phyloP scores from a whole-genome alignment of 768 basidiomycete species.

The Goffeauzyma gilvescens region DNA sequence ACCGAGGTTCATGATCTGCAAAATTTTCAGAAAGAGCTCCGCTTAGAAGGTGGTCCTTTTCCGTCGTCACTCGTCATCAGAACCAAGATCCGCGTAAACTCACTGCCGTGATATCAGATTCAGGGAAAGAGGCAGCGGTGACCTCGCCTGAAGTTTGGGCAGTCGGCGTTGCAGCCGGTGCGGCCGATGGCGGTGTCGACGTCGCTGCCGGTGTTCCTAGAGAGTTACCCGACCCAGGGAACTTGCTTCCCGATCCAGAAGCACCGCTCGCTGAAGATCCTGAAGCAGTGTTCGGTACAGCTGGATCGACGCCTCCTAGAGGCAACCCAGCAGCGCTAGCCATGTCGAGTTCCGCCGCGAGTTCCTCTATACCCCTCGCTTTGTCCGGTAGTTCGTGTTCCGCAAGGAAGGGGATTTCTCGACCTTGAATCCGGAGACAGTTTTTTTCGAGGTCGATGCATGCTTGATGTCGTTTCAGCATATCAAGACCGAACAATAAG shows the following conservation, averaged over 20 bases:
- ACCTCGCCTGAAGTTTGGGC: no score
- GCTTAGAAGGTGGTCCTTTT: background rate
- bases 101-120: conserved; percentile 41
- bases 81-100: no score
- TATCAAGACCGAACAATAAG: conserved; percentile 93
- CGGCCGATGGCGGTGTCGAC: no score
- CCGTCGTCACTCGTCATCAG: no score
- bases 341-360: conserved; percentile 18
- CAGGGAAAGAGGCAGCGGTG: conserved; percentile 34
- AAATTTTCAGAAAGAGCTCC: conserved; percentile 5
- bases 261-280: background rate
- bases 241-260: conserved; percentile 4
- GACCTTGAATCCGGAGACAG: conserved; percentile 75
- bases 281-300: conserved; percentile 13
- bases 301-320: background rate
- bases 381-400: conserved; percentile 89
- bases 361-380: conserved; percentile 34
- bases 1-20: conserved; percentile 53
- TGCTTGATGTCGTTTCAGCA: conserved; percentile 93
- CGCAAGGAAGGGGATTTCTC: conserved; percentile 69
- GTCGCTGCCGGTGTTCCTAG: no score
- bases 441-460: conserved; percentile 82
- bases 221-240: conserved; percentile 46
- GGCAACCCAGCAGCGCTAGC: conserved; percentile 18
- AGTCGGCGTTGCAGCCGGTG: no score